Evolutionary conservation across 495 filamentous ascomycete genomes (phyloP).

Genomic region (Hypoxylon fragiforme): DNA sequence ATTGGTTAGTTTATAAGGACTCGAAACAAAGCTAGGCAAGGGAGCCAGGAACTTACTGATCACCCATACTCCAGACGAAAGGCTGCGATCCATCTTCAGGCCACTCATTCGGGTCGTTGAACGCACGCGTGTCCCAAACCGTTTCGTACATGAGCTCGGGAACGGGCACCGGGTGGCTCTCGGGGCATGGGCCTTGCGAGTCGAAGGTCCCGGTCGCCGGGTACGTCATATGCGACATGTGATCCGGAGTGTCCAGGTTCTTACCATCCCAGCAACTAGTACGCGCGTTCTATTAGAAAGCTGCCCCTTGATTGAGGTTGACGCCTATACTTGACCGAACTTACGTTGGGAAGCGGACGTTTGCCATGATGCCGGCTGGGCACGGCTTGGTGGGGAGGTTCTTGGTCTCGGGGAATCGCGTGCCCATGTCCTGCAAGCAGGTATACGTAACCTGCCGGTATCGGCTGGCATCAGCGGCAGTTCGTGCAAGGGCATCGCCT

Average conservation of each 20-base stretch:
- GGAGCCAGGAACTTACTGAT: constrained; percentile 40
- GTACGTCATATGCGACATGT: constrained; percentile 41
- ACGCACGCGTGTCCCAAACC: constrained; percentile 37
- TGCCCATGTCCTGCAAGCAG: constrained; percentile 30
- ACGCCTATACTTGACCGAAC: neutral
- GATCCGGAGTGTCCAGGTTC: constrained; percentile 39
- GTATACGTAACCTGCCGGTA: constrained; percentile 38
- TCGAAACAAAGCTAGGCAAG: no score
- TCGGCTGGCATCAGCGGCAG: constrained; percentile 26
- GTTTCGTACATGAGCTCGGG: constrained; percentile 41
- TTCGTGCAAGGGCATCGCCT: constrained; percentile 33
- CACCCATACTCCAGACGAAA: constrained; percentile 47
- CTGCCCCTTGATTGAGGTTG: no score
- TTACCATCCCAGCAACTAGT: constrained; percentile 42
- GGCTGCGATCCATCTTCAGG: constrained; percentile 47
- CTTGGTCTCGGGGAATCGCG: constrained; percentile 34
- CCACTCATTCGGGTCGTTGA: constrained; percentile 43
- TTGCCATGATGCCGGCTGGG: constrained; percentile 45
- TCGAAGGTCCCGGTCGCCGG: constrained; percentile 39
- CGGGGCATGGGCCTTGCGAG: constrained; percentile 36
- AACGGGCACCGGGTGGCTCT: constrained; percentile 35
- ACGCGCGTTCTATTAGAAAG: no score
- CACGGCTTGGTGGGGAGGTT: constrained; percentile 31
- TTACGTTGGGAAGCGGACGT: constrained; percentile 42
- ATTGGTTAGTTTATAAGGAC: no score